Evolutionary conservation across 176 grass and related monocot genomes (phyloP).

Genomic region (Aegilops sharonensis): DNA sequence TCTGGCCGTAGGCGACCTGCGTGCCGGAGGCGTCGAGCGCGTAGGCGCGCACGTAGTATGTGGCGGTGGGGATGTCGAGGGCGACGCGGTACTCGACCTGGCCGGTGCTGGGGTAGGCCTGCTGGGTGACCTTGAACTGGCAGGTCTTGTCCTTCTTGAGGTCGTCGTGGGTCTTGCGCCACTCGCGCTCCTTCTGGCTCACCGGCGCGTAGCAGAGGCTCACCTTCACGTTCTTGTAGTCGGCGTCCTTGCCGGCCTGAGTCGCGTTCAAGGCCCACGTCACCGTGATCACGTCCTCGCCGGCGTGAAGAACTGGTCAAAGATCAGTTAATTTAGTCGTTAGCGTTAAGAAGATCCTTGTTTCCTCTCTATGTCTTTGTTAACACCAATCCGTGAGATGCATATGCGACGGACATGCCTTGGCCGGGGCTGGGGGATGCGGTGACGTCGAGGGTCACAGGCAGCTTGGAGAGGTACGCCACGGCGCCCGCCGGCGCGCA

Average conservation of each 20-base stretch:
- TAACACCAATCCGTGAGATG: not conserved
- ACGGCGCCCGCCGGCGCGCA: slow-evolving; percentile 18
- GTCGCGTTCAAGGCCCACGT: slow-evolving; percentile 46
- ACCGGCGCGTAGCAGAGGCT: slow-evolving; percentile 77
- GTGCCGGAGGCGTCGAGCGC: slow-evolving; percentile 41
- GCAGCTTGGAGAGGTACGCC: slow-evolving; percentile 57
- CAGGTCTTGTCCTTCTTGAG: slow-evolving; percentile 93
- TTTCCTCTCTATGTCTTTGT: too few relatives aligned
- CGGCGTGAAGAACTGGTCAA: slow-evolving; percentile 55
- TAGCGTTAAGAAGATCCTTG: too few relatives aligned
- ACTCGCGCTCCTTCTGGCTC: slow-evolving; percentile 75
- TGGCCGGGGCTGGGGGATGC: slow-evolving; percentile 34
- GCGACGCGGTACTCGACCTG: slow-evolving; percentile 30
- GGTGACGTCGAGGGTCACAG: slow-evolving; percentile 42
- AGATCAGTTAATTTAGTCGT: too few relatives aligned
- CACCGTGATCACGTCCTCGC: slow-evolving; percentile 56
- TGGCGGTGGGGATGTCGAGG: slow-evolving; percentile 46
- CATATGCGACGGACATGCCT: slow-evolving; percentile 26
- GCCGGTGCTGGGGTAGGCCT: slow-evolving; percentile 30
- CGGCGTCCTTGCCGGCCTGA: slow-evolving; percentile 14
- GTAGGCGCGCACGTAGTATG: slow-evolving; percentile 69
- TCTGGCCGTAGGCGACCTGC: slow-evolving; percentile 56
- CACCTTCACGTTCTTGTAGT: slow-evolving; percentile 64
- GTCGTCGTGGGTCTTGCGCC: slow-evolving; percentile 62
- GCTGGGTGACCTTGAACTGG: slow-evolving; percentile 63